Evolutionary conservation across 1,284 basidiomycete genomes (phyloP).

Genomic region (Gymnopus androsaceus): DNA sequence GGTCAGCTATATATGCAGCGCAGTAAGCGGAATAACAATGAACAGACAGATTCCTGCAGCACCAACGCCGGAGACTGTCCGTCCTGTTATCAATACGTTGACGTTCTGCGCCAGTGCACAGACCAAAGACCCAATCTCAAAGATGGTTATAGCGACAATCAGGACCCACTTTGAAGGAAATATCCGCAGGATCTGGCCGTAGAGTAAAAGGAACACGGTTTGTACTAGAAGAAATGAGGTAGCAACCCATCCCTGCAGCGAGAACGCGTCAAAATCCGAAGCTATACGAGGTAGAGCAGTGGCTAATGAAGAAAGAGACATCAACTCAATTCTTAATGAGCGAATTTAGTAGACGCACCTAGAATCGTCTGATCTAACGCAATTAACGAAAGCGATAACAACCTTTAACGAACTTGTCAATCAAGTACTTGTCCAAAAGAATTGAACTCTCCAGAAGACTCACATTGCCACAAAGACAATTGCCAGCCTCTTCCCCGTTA

Average conservation of each 20-base stretch:
- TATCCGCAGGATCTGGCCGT: constrained; percentile 30
- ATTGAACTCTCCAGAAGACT: neutral
- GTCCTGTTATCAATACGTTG: constrained; percentile 45
- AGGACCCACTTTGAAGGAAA: constrained; percentile 45
- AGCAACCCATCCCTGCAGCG: constrained; percentile 39
- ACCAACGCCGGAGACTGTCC: constrained; percentile 42
- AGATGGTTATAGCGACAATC: constrained; percentile 40
- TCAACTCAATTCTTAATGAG: no score
- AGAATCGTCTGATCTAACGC: constrained; percentile 42
- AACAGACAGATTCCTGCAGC: constrained; percentile 10
- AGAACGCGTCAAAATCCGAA: constrained; percentile 43
- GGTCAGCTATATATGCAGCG: neutral
- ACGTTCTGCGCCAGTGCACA: constrained; percentile 44
- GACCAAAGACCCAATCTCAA: constrained; percentile 45
- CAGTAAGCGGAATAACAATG: constrained; percentile 29
- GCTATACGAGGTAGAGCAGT: constrained; percentile 37
- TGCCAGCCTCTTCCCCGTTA: neutral
- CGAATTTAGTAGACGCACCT: no score
- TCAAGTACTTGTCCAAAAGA: neutral
- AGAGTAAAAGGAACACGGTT: constrained; percentile 26
- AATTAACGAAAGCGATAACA: constrained; percentile 21
- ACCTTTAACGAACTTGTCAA: neutral
- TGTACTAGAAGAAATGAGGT: constrained; percentile 43
- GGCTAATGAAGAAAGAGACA: no score
- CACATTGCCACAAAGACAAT: neutral